These are phyloP conservation scores for Venustampulla echinocandica DNA, from an alignment of 495 filamentous ascomycete genomes.

Conservation along the genomic window DNA sequence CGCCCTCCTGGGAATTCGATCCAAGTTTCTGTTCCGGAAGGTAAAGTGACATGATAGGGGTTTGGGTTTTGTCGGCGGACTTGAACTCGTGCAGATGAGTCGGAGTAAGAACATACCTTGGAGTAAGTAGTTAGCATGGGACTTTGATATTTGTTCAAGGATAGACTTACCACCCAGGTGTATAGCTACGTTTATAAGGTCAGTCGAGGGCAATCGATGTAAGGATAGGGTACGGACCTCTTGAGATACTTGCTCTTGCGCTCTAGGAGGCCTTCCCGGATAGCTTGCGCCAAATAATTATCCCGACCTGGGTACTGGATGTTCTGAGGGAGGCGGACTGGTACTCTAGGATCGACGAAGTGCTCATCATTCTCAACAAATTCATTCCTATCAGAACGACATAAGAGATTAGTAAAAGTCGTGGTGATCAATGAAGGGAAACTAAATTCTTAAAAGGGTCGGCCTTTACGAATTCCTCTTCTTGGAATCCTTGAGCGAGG, in stretches of 20 bases:
- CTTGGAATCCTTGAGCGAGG: too few species aligned
- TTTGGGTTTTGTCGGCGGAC: slow-evolving; percentile 58
- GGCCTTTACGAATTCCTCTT: too few species aligned
- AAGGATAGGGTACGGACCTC: slow-evolving; percentile 58
- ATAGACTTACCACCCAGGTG: neutral
- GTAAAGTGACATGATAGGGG: slow-evolving; percentile 90
- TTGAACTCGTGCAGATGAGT: slow-evolving; percentile 98
- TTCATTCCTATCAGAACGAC: slow-evolving; percentile 26
- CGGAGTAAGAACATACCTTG: slow-evolving; percentile 90
- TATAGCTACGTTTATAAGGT: too few species aligned
- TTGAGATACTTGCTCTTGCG: slow-evolving; percentile 98
- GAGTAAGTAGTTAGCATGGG: slow-evolving; percentile 27
- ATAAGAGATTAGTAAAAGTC: too few species aligned
- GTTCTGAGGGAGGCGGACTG: slow-evolving; percentile 66
- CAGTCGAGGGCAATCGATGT: neutral
- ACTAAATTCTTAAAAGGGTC: too few species aligned
- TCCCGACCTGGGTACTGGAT: slow-evolving; percentile 92
- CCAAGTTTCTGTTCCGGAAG: slow-evolving; percentile 92
- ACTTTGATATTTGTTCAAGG: neutral
- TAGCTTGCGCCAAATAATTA: slow-evolving; percentile 77
- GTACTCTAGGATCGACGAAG: slow-evolving; percentile 78
- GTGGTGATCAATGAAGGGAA: too few species aligned
- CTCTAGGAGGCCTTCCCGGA: slow-evolving; percentile 84
- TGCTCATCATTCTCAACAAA: slow-evolving; percentile 80
- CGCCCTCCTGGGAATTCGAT: slow-evolving; percentile 75